Evolutionary conservation across 441 rosid genomes (phyloP).

Genomic region (Jatropha podagrica): DNA sequence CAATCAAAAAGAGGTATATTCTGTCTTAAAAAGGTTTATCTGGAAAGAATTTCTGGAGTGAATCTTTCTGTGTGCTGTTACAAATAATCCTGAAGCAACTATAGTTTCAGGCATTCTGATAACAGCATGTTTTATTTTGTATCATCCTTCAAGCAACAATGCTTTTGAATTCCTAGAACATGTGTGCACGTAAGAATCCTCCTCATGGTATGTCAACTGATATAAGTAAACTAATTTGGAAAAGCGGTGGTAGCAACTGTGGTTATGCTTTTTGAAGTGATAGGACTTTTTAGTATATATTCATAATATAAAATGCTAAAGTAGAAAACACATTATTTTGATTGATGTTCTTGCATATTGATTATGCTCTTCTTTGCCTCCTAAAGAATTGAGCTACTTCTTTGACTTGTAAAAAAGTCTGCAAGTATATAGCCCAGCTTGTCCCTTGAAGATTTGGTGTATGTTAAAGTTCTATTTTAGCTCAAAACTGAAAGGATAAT

Average conservation of each 20-base stretch:
- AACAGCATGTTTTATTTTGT: background rate
- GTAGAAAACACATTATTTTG: background rate
- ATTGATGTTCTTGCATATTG: background rate
- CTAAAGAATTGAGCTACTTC: background rate
- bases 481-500: background rate
- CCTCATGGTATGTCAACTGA: background rate
- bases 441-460: background rate
- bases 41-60: constrained; percentile 5
- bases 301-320: background rate
- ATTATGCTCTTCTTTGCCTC: background rate
- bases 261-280: background rate
- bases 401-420: background rate
- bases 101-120: background rate
- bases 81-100: background rate
- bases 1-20: constrained; percentile 65
- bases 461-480: background rate
- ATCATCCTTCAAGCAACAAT: background rate
- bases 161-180: background rate
- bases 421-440: background rate
- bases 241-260: background rate
- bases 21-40: background rate
- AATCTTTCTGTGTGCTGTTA: background rate
- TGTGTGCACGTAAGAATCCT: background rate
- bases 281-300: background rate
- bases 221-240: background rate